Base-by-base conservation (phyloP, 148 eudicot species). In the Heliosperma pusillum region DNA sequence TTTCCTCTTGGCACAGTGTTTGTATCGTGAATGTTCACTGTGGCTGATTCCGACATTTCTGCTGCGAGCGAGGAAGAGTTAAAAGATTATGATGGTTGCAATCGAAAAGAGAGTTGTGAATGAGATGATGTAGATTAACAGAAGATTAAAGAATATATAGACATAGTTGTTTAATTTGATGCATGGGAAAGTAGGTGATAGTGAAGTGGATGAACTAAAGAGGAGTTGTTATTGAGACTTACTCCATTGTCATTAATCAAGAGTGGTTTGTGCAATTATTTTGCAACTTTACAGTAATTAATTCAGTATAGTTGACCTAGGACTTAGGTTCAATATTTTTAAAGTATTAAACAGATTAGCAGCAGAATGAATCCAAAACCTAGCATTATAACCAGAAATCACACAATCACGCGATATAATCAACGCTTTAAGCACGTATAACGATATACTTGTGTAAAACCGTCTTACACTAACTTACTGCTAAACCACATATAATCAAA, bases 41-140 rank as follows among this genome's bases (percentile, higher is more conserved):
- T 7, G 42, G 9, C 42, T 6, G 42, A 6, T 36, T 36, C 42
- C 12, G 82, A 40, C 83, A 78, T 83, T 50, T 62, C 55, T 44
- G 50, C 16, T 47, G 7, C 42, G 1, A 7, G 42, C 42, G 9
- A 36, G 42, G 42, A 36, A 6, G 17, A 19, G 20, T 68, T 29
- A 16, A 13, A 26, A 3, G 57, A 22, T 69, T 44, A 4, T 13
- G 57, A 36, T 47, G 24, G 20, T 44, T 47, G n/a, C 7, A n/a
- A n/a, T n/a, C n/a, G 55, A 21, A 5, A 40, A 69, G 33, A 36
- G 8, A 20, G 15, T 20, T 40, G 42, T 36, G 42, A 36, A 11
- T 19, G 4, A 33, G 70, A 44, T 69, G 57, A 0, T n/a, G 24
- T 69, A 1, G 72, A 69, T 13, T 10, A 0, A 25, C 1, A 44